phyloP scores from a whole-genome alignment of 2,329 filamentous ascomycete species.

The Fusarium drepaniforme region DNA sequence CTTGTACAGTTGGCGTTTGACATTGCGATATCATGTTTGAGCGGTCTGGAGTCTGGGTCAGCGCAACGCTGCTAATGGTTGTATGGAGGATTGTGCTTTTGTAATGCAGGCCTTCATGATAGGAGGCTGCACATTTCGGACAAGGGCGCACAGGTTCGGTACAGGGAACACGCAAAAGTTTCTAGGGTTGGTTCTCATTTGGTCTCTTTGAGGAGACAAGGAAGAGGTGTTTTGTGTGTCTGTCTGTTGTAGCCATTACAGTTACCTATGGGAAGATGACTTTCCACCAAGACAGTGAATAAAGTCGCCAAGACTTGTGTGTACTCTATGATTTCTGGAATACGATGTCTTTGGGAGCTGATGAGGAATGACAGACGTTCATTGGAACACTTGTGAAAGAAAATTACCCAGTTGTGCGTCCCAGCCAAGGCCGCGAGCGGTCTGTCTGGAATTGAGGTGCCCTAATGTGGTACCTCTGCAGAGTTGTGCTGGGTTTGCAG shows the following conservation, averaged over 20 bases:
- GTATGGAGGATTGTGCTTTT: conserved; percentile 19
- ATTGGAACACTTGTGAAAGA: not conserved
- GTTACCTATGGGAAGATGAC: not conserved
- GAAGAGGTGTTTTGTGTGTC: conserved; percentile 6
- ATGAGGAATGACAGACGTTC: not conserved
- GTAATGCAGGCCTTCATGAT: conserved; percentile 18
- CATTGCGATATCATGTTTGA: conserved; percentile 25
- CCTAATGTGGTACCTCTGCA: conserved; percentile 1
- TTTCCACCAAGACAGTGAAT: conserved; percentile 13
- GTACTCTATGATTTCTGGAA: conserved; percentile 5
- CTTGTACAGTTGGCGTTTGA: conserved; percentile 32
- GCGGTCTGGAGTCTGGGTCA: conserved; percentile 38
- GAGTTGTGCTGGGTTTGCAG: not conserved
- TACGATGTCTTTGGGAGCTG: not conserved
- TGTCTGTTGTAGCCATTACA: conserved; percentile 4
- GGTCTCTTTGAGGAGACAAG: conserved; percentile 13
- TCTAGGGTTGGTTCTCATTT: conserved; percentile 12
- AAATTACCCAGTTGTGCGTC: not conserved
- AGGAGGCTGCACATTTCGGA: conserved; percentile 19
- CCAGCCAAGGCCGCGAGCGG: not conserved
- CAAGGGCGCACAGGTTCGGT: conserved; percentile 34
- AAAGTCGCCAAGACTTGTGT: conserved; percentile 9
- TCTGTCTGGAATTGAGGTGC: not conserved
- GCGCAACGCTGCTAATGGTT: conserved; percentile 28
- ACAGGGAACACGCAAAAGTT: conserved; percentile 30